phyloP scores from a whole-genome alignment of 2,329 filamentous ascomycete genomes.

The Graphiopsis chlorocephala region DNA sequence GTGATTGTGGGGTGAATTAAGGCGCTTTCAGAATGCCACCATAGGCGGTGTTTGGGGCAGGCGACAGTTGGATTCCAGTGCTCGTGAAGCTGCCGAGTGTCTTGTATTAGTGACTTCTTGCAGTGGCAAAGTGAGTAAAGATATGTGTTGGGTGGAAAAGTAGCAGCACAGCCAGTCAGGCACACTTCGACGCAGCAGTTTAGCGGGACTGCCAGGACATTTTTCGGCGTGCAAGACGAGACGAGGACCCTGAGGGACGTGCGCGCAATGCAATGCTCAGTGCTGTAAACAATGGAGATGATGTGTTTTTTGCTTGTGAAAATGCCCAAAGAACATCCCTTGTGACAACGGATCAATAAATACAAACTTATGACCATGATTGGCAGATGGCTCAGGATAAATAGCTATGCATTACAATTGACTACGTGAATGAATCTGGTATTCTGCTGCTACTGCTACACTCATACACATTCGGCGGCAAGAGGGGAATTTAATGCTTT shows the following conservation, averaged over 20 bases:
- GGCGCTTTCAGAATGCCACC: slow-evolving; percentile 7
- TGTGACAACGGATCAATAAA: not conserved
- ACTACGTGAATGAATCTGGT: slow-evolving; percentile 1
- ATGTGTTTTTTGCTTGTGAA: no score
- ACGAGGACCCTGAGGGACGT: no score
- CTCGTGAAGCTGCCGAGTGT: not conserved
- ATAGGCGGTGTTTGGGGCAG: not conserved
- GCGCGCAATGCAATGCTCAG: no score
- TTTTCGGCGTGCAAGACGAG: not conserved
- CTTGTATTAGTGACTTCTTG: not conserved
- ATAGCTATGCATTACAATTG: not conserved
- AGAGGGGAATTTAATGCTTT: slow-evolving; percentile 14
- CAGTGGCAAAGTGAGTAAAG: not conserved
- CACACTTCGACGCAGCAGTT: not conserved
- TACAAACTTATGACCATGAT: not conserved
- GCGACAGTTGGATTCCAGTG: not conserved
- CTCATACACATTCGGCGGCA: slow-evolving; percentile 4
- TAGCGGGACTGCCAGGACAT: not conserved
- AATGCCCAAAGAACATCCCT: no score
- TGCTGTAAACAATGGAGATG: no score
- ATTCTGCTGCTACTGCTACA: slow-evolving; percentile 17
- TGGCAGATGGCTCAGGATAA: not conserved
- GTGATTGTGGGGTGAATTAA: slow-evolving; percentile 13
- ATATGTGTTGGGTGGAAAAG: not conserved
- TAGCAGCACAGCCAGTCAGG: not conserved